Percentiles rank a stretch among this genome's conserved stretches.
These are phyloP conservation scores for Globisporangium mamillatum DNA, from an alignment of 352 stramenopile genomes.

Conservation along the genomic window DNA sequence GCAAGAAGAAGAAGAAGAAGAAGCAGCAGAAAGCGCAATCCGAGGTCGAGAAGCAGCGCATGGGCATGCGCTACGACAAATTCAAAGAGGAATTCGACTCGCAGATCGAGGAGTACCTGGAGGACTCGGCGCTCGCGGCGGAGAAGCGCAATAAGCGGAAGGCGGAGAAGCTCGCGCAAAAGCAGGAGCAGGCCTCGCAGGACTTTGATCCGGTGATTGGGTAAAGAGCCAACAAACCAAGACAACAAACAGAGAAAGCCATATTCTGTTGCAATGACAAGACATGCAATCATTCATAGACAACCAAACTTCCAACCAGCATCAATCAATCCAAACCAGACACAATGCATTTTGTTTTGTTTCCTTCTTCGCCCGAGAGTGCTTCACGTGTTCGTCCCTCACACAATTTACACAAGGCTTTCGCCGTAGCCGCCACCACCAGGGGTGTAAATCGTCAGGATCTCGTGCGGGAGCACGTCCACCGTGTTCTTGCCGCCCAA, in stretches of 20 bases:
- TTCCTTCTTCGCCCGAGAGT: conserved; percentile 13
- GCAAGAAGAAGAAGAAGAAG: background rate
- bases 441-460: conserved; percentile 95
- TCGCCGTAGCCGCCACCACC: conserved; percentile 94
- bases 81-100: conserved; percentile 56
- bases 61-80: conserved; percentile 41
- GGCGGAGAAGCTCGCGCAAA: conserved; percentile 8
- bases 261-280: background rate
- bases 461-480: conserved; percentile 88
- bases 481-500: conserved; percentile 95
- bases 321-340: conserved; percentile 1
- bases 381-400: background rate
- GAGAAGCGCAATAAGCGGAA: conserved; percentile 21
- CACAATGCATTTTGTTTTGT: background rate
- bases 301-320: background rate
- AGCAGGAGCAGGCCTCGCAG: conserved; percentile 8
- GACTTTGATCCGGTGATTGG: conserved; percentile 16
- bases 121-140: conserved; percentile 20
- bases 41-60: conserved; percentile 30
- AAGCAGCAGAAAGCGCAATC: conserved; percentile 18
- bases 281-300: background rate
- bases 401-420: background rate
- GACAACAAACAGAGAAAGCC: background rate
- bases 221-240: background rate
- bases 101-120: conserved; percentile 63